A percentile compares a stretch with the other conserved stretches of the same genome.
phyloP scores from a whole-genome alignment of 2,329 filamentous ascomycete genomes.

The Calonectria hawksworthii region DNA sequence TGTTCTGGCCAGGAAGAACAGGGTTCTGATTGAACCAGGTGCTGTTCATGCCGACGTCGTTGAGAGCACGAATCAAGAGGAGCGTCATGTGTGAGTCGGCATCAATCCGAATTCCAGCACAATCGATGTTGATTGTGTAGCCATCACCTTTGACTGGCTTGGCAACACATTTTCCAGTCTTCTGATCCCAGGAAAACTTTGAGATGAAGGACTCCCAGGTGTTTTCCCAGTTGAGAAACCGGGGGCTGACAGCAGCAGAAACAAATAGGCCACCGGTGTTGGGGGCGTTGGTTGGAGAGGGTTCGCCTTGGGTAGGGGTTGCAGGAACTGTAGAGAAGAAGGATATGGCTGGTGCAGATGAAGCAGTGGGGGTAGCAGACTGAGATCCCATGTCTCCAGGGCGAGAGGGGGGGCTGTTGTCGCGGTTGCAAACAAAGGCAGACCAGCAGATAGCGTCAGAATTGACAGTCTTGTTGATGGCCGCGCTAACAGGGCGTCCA shows the following conservation, averaged over 20 bases:
- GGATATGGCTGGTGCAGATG: conserved; percentile 51
- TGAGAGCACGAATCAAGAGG: conserved; percentile 55
- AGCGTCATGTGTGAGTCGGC: conserved; percentile 57
- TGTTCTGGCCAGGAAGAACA: conserved; percentile 50
- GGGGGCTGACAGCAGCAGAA: conserved; percentile 52
- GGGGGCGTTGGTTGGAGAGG: conserved; percentile 49
- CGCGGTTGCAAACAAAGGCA: conserved; percentile 58
- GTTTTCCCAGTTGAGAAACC: conserved; percentile 57
- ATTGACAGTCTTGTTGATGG: conserved; percentile 55
- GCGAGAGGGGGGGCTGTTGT: conserved; percentile 49
- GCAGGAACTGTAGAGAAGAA: conserved; percentile 48
- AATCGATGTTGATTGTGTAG: conserved; percentile 54
- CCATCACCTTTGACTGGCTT: conserved; percentile 51
- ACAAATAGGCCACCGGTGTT: conserved; percentile 49
- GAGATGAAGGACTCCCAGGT: conserved; percentile 56
- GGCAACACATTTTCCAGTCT: conserved; percentile 51
- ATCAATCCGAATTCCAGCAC: conserved; percentile 54
- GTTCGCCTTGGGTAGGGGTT: conserved; percentile 43
- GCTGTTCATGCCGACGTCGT: conserved; percentile 54
- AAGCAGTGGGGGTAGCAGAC: conserved; percentile 51
- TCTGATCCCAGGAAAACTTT: conserved; percentile 57
- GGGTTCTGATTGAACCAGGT: conserved; percentile 58
- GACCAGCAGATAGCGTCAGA: conserved; percentile 55
- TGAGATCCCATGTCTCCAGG: conserved; percentile 53
- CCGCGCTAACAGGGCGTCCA: conserved; percentile 55